Conservation (phyloP, 148 eudicot species). For the Mesembryanthemum crystallinum region DNA sequence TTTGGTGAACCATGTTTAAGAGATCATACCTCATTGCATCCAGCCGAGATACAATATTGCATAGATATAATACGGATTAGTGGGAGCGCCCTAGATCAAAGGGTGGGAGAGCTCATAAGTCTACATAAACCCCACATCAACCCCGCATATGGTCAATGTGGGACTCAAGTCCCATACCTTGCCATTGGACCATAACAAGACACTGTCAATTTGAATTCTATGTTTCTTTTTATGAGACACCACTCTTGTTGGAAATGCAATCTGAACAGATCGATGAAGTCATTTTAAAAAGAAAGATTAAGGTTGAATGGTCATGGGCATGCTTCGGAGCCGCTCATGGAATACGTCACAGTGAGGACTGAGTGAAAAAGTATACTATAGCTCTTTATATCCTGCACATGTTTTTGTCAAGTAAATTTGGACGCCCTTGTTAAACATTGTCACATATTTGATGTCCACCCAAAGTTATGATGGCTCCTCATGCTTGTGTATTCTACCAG, state of each 20-base stretch:
- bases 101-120: too few relatives aligned
- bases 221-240: neutral
- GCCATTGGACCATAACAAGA: too few relatives aligned
- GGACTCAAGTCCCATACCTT: too few relatives aligned
- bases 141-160: too few relatives aligned
- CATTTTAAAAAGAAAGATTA: neutral
- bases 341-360: neutral
- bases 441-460: neutral
- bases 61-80: too few relatives aligned
- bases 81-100: too few relatives aligned
- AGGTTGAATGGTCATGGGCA: neutral
- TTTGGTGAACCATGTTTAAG: neutral
- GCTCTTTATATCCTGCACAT: neutral
- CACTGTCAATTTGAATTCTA: neutral
- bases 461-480: neutral
- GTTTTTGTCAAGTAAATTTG: neutral
- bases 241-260: neutral
- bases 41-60: neutral
- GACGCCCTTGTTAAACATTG: neutral
- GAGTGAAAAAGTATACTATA: neutral
- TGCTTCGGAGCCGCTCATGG: neutral
- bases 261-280: neutral
- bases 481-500: neutral
- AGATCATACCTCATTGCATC: neutral
- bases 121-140: too few relatives aligned